Base-by-base conservation (phyloP, 2,329 filamentous ascomycete genomes). In the Lachnellula occidentalis region DNA sequence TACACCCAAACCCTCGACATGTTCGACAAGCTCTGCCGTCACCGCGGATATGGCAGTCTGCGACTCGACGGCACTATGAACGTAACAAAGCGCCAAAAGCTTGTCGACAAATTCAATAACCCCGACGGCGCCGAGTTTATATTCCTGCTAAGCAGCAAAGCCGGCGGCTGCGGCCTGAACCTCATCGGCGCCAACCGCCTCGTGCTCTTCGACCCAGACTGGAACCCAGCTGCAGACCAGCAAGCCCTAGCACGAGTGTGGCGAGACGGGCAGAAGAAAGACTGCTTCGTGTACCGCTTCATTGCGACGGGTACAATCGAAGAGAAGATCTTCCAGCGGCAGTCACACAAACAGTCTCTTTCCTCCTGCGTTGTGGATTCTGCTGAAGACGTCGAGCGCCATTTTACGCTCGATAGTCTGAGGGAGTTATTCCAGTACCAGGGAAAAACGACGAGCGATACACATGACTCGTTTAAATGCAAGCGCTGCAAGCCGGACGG, bases 221-320 rank as follows among this genome's bases (percentile, higher is more conserved):
- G 94, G 94, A 99, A 99, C 66, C 94, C 94, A 0, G 94, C 94
- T 3, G 92, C 94, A 1, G 94, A 99, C 67, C 94, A 99, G 71
- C 94, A 99, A 74, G 94, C 94, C 4, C 80, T 99, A 31, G 94
- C 94, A 36, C 88, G 94, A 76, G 94, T 99, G 19, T 99, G 94
- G 94, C 89, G 94, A 78, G 94, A 99, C 66, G 94, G 94, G 0
- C 94, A 99, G 72, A 97, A 95, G 79, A 99, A 99, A 69, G 94
- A 99, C 67, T 99, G 94, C 68, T 99, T 99, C 66, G 94, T 99
- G 15, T 99, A 99, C 71, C 88, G 94, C n/a, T 99, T 99, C 74
- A 99, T 99, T 65, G 89, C 92, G 0, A 97, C 95, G 0, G 94
- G 94, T 4, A 96, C 92, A 0, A 99, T 99, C 58, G 94, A 99